Percentiles rank a stretch among this genome's conserved stretches.
Conservation (phyloP, 495 filamentous ascomycete species). For the Penicillium canariense region DNA sequence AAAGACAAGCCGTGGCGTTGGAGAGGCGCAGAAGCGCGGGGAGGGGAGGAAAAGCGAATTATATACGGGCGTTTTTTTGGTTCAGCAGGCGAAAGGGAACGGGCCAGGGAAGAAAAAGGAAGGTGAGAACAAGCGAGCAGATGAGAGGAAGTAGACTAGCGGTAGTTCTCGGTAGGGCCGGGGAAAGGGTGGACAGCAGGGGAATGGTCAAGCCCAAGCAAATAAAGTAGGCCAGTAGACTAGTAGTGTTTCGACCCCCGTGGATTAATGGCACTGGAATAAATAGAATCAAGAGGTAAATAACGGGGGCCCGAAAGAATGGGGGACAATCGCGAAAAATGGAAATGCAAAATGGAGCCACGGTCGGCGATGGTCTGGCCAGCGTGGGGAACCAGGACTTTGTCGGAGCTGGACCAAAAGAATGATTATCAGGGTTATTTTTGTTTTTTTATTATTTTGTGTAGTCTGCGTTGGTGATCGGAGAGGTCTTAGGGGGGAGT, state of each 20-base stretch:
- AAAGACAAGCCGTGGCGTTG: conserved; percentile 22
- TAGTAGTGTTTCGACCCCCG: no score
- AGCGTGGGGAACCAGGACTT: conserved; percentile 1
- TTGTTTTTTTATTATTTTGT: no score
- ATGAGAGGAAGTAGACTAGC: background rate
- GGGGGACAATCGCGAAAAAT: background rate
- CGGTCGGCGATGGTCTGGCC: conserved; percentile 12
- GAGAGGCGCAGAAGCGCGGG: conserved; percentile 21
- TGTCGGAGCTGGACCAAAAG: background rate
- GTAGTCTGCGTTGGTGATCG: no score
- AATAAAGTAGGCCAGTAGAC: background rate
- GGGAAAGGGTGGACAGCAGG: no score
- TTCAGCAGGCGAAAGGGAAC: background rate
- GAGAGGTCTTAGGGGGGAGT: no score
- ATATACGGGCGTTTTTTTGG: conserved; percentile 9
- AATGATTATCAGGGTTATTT: background rate
- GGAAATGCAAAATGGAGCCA: background rate
- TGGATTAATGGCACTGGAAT: no score
- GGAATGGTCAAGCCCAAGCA: no score
- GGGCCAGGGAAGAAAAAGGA: background rate
- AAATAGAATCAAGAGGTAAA: background rate
- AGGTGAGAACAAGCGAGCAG: conserved; percentile 5
- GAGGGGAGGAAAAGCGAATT: conserved; percentile 9
- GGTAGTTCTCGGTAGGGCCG: conserved; percentile 1
- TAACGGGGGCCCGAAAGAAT: conserved; percentile 4